Conservation (phyloP, 352 stramenopile genomes). For the Thraustochytrium striatum region DNA sequence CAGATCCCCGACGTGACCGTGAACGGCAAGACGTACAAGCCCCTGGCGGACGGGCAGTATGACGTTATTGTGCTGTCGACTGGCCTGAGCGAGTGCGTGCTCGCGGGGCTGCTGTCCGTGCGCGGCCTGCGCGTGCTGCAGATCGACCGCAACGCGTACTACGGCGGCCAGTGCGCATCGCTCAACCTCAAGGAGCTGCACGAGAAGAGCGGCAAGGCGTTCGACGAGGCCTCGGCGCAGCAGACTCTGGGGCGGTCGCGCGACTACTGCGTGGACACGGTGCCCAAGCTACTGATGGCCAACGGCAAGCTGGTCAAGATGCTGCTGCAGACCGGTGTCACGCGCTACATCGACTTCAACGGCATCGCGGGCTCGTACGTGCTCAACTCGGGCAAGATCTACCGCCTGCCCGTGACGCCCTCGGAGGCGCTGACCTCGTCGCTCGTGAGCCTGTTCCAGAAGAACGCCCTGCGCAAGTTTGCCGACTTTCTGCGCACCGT, state of each 20-base stretch:
- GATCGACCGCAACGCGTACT: slow-evolving; percentile 96
- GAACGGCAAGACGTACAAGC: slow-evolving; percentile 54
- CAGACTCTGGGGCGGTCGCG: slow-evolving; percentile 85
- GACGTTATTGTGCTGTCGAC: slow-evolving; percentile 99
- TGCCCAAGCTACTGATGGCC: slow-evolving; percentile 99
- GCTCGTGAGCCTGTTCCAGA: slow-evolving; percentile 99
- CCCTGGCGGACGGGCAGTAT: slow-evolving; percentile 98
- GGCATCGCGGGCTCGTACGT: slow-evolving; percentile 98
- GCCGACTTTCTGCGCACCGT: slow-evolving; percentile 81
- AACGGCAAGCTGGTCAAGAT: slow-evolving; percentile 99
- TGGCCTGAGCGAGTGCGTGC: slow-evolving; percentile 98
- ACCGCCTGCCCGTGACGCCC: slow-evolving; percentile 92
- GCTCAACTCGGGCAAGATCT: slow-evolving; percentile 71
- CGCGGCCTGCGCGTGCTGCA: slow-evolving; percentile 86
- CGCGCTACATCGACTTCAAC: slow-evolving; percentile 98
- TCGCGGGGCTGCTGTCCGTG: slow-evolving; percentile 90
- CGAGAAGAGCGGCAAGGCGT: slow-evolving; percentile 56
- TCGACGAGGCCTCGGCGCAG: slow-evolving; percentile 57
- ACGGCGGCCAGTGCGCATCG: slow-evolving; percentile 93
- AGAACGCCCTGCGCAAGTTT: slow-evolving; percentile 97
- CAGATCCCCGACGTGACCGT: slow-evolving; percentile 48
- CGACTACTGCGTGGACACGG: slow-evolving; percentile 99
- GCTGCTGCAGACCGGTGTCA: slow-evolving; percentile 84
- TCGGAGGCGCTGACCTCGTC: slow-evolving; percentile 90
- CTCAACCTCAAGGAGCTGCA: slow-evolving; percentile 97